Evolutionary conservation across 2,329 filamentous ascomycete species (phyloP).

Genomic region (Ceratocystis smalleyi): DNA sequence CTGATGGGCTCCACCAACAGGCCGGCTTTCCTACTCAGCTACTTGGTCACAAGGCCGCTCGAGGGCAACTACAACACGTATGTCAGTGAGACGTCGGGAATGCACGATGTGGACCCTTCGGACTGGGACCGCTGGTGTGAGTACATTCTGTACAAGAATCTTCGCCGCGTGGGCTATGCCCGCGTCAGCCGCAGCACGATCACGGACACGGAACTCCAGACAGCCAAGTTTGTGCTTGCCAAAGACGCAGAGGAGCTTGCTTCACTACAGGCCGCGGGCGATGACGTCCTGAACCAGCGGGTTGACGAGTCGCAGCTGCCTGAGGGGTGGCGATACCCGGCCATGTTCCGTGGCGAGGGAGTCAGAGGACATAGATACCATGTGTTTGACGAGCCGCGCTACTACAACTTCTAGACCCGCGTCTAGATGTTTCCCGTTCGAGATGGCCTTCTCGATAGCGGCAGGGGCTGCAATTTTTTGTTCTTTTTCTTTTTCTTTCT

Average conservation of each 20-base stretch:
- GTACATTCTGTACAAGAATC: conserved; percentile 87
- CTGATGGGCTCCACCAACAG: conserved; percentile 73
- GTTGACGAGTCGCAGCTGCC: conserved; percentile 61
- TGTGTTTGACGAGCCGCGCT: conserved; percentile 84
- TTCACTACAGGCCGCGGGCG: conserved; percentile 27
- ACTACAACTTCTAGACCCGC: conserved; percentile 30
- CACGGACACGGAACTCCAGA: conserved; percentile 92
- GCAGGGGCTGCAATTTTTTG: too few relatives aligned
- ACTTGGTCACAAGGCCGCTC: conserved; percentile 78
- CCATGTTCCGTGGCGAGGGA: conserved; percentile 67
- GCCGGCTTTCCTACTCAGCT: conserved; percentile 73
- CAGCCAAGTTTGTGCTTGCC: conserved; percentile 85
- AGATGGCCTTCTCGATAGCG: too few relatives aligned
- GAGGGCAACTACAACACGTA: conserved; percentile 96
- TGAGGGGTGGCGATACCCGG: conserved; percentile 66
- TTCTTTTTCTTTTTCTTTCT: neutral
- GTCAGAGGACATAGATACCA: conserved; percentile 85
- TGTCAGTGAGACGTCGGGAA: conserved; percentile 69
- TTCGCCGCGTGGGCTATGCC: conserved; percentile 77
- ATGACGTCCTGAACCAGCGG: conserved; percentile 40
- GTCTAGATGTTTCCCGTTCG: too few relatives aligned
- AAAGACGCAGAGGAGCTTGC: conserved; percentile 40
- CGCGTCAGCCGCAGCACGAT: conserved; percentile 78
- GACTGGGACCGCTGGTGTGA: conserved; percentile 99
- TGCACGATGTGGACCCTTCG: conserved; percentile 82